phyloP scores from a whole-genome alignment of 768 basidiomycete species.

The Pleurotus tuoliensis region DNA sequence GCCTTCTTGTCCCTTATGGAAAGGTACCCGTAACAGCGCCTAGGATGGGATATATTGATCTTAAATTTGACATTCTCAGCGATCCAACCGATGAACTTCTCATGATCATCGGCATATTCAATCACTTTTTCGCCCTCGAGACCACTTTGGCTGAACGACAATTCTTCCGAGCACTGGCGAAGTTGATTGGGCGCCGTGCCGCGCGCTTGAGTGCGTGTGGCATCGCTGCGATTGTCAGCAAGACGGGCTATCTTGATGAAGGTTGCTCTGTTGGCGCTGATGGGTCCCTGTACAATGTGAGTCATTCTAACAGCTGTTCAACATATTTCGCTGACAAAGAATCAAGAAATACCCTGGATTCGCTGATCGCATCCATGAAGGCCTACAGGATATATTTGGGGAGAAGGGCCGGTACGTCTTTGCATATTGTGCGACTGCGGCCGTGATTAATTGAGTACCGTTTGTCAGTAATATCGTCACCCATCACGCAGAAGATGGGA shows the following conservation, averaged over 20 bases:
- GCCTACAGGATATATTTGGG: slow-evolving; percentile 91
- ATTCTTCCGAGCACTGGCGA: slow-evolving; percentile 93
- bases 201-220: slow-evolving; percentile 92
- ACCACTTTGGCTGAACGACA: slow-evolving; percentile 95
- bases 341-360: slow-evolving; percentile 97
- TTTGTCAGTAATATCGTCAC: slow-evolving; percentile 61
- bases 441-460: background rate
- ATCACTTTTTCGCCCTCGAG: slow-evolving; percentile 94
- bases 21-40: slow-evolving; percentile 44
- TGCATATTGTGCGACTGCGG: background rate
- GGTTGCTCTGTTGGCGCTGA: slow-evolving; percentile 90
- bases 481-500: slow-evolving; percentile 85
- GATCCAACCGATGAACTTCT: slow-evolving; percentile 96
- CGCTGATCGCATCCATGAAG: slow-evolving; percentile 88
- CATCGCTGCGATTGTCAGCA: slow-evolving; percentile 93
- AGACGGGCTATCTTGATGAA: slow-evolving; percentile 90
- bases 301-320: slow-evolving; percentile 16
- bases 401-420: slow-evolving; percentile 82
- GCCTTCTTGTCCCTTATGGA: slow-evolving; percentile 98
- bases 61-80: slow-evolving; percentile 33
- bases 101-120: slow-evolving; percentile 96
- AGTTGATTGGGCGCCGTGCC: slow-evolving; percentile 83
- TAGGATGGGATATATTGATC: background rate
- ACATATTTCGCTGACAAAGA: background rate
- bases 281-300: slow-evolving; percentile 90